Base-by-base conservation (phyloP, 768 basidiomycete genomes). In the Suillus placidus region DNA sequence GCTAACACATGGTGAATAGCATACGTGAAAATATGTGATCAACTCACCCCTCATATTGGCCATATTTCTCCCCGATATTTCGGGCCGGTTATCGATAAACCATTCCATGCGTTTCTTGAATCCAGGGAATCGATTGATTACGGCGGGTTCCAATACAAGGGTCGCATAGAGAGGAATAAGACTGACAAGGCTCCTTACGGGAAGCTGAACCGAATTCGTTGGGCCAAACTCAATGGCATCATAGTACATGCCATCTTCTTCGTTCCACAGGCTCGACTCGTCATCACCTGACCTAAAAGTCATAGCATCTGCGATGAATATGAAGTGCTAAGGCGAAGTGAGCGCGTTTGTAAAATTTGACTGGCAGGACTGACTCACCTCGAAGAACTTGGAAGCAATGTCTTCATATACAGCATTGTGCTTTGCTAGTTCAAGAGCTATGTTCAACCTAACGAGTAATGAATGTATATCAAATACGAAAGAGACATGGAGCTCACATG, bases 101-200 rank as follows among this genome's bases (percentile, higher is more conserved):
- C 97, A 99, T 66, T 99, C 94, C 87, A 99, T 87, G 45, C 97
- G 87, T 80, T 98, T 99, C 82, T 94, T 98, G 85, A 99, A 99
- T 1, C 97, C 95, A 9, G 96, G 95, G 82, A 99, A 93, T 35
- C 92, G 87, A 72, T 94, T 94, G 70, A 99, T 84, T 34, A 90
- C 87, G 7, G 88, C 80, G 3, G 97, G 96, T 74, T 99, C 97
- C 43, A 99, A 83, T 2, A 97, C 95, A 30, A 98, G 83, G 0
- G 96, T 98, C 9, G 91, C 97, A 75, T 97, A 99, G 23, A 99
- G 84, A 1, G 97, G 97, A 67, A 99, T 98, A 65, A 99, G 85
- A n/a, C 97, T 97, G 66, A 99, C 97, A 66, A 99, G 87, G 73
- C 92, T 94, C 77, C 94, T 89, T 56, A 99, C 87, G 23, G 97